phyloP scores from a whole-genome alignment of 345 rosid species.

The Acer saccharum region DNA sequence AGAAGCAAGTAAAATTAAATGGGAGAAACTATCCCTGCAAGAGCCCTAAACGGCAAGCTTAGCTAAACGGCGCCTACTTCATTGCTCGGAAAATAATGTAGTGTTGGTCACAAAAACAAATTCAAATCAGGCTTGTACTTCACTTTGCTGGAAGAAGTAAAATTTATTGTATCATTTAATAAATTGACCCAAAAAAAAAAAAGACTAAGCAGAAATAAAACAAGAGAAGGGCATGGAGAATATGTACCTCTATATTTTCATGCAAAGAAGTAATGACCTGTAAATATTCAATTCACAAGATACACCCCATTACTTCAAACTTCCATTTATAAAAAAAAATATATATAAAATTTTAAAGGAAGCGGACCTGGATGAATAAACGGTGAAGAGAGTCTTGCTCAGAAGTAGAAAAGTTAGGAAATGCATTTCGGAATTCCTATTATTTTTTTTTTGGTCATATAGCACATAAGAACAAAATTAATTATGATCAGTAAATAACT shows the following conservation, averaged over 20 bases:
- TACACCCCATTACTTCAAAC: neutral
- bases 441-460: neutral
- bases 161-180: neutral
- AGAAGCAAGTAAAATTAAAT: neutral
- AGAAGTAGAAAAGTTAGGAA: constrained; percentile 44
- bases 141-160: neutral
- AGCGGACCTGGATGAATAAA: constrained; percentile 55
- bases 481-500: neutral
- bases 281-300: constrained; percentile 20
- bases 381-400: constrained; percentile 56
- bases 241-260: constrained; percentile 55
- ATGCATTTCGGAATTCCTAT: constrained; percentile 54
- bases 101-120: neutral
- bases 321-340: neutral
- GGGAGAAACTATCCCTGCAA: too few species aligned
- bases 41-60: neutral
- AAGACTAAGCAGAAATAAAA: neutral
- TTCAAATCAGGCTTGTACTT: too few species aligned
- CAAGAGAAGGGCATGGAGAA: neutral
- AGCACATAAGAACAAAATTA: neutral
- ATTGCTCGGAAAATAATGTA: neutral
- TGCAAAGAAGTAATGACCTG: constrained; percentile 79
- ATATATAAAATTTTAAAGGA: neutral
- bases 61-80: neutral
- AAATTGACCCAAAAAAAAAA: neutral